phyloP scores from a whole-genome alignment of 2,329 filamentous ascomycete species.

The Phialocephala sp. region DNA sequence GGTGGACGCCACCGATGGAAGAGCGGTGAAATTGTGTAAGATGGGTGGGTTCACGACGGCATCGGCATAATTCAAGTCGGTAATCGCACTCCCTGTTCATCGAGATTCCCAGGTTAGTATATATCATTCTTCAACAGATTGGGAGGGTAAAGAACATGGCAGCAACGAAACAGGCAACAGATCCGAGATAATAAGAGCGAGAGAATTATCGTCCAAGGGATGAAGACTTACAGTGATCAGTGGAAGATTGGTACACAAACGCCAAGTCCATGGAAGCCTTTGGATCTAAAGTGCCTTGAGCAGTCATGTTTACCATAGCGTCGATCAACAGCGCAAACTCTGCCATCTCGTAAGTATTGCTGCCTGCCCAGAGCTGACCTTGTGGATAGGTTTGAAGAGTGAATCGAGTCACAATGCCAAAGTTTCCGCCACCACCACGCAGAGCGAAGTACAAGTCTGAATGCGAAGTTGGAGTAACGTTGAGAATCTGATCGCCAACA shows the following conservation, averaged over 20 bases:
- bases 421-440: slow-evolving; percentile 30
- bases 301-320: background rate
- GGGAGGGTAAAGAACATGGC: too few species aligned
- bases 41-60: background rate
- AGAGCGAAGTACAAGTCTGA: slow-evolving; percentile 28
- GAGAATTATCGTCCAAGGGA: background rate
- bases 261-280: background rate
- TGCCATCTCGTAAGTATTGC: slow-evolving; percentile 1
- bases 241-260: background rate
- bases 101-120: background rate
- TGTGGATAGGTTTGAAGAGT: slow-evolving; percentile 34
- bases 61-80: background rate
- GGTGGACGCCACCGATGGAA: background rate
- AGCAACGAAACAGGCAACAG: too few species aligned
- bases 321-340: background rate
- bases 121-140: too few species aligned
- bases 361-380: slow-evolving; percentile 24
- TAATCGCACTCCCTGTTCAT: background rate
- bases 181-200: too few species aligned
- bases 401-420: slow-evolving; percentile 43
- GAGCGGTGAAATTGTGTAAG: background rate
- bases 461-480: slow-evolving; percentile 18
- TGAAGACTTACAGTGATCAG: background rate
- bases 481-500: slow-evolving; percentile 17
- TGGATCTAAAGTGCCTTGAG: background rate